These are phyloP conservation scores for Saksenaea oblongispora DNA, from an alignment of 371 early-diverging fungal species.

Conservation along the genomic window DNA sequence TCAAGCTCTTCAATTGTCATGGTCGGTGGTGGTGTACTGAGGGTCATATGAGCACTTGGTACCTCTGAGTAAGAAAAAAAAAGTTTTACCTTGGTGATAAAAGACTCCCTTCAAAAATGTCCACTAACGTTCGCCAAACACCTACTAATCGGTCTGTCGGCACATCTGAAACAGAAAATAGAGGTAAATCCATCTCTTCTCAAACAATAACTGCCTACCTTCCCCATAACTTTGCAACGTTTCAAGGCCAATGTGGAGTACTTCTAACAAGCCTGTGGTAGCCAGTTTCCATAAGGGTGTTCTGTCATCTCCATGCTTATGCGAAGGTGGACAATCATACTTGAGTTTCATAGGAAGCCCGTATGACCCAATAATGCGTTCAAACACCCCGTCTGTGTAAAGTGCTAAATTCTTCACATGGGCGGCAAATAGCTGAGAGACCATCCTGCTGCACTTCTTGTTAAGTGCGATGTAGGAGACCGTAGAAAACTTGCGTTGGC, in stretches of 20 bases:
- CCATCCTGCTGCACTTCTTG: constrained; percentile 61
- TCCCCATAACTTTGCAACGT: constrained; percentile 57
- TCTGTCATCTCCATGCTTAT: constrained; percentile 67
- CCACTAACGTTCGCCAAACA: constrained; percentile 69
- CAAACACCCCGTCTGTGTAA: constrained; percentile 72
- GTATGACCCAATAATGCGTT: constrained; percentile 61
- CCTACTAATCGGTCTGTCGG: constrained; percentile 59
- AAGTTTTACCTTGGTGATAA: constrained; percentile 64
- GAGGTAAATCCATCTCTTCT: neutral
- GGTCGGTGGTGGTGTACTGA: constrained; percentile 58
- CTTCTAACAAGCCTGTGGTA: constrained; percentile 65
- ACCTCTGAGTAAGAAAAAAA: neutral
- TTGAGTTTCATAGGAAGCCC: constrained; percentile 76
- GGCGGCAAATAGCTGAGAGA: constrained; percentile 58
- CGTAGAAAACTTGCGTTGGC: constrained; percentile 45
- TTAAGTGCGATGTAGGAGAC: constrained; percentile 77
- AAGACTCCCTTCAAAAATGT: constrained; percentile 72
- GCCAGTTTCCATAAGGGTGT: constrained; percentile 79
- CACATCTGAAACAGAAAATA: constrained; percentile 40
- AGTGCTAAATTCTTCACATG: constrained; percentile 52
- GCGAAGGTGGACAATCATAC: constrained; percentile 77
- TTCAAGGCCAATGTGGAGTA: constrained; percentile 63
- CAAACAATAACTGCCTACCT: constrained; percentile 45
- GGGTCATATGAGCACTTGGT: neutral
- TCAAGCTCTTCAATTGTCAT: constrained; percentile 70